Percentiles rank a stretch among this genome's conserved stretches.
Evolutionary conservation across 73 alveolate genomes (phyloP).

Genomic region (Blepharisma japonicum): DNA sequence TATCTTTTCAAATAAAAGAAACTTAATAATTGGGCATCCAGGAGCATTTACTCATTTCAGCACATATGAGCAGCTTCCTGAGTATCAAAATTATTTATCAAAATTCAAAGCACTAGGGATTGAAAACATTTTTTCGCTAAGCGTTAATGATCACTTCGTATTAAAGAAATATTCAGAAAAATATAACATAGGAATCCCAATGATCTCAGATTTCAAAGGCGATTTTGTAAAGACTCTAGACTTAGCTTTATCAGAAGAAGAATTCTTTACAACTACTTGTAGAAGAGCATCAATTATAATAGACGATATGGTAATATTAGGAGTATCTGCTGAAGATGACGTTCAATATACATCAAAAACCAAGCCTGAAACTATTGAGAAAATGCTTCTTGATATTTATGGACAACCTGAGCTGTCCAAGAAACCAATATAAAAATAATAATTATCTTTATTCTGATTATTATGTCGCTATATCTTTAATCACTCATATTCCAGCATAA

Average conservation of each 20-base stretch:
- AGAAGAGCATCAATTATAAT: neutral
- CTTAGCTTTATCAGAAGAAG: neutral
- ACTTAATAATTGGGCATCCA: slow-evolving; percentile 11
- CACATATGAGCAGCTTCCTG: slow-evolving; percentile 26
- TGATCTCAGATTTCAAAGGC: slow-evolving; percentile 19
- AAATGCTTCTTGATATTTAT: neutral
- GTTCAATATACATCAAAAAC: slow-evolving; percentile 13
- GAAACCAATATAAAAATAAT: no score
- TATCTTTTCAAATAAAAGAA: neutral
- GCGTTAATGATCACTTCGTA: slow-evolving; percentile 21
- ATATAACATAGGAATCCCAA: neutral
- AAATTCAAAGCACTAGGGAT: no score
- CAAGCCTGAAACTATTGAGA: neutral
- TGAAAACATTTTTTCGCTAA: neutral
- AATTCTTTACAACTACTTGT: neutral
- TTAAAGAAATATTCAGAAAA: neutral
- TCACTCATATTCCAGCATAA: no score
- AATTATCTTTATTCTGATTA: no score
- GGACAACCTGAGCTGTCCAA: no score
- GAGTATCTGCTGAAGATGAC: slow-evolving; percentile 7
- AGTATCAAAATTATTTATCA: neutral
- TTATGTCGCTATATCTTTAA: no score
- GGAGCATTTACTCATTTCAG: slow-evolving; percentile 13
- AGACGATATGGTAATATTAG: neutral
- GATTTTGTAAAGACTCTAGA: neutral